A percentile compares a stretch with the other conserved stretches of the same genome.
Conservation (phyloP, 2,329 filamentous ascomycete genomes). For the Dothideomycetes sp. region DNA sequence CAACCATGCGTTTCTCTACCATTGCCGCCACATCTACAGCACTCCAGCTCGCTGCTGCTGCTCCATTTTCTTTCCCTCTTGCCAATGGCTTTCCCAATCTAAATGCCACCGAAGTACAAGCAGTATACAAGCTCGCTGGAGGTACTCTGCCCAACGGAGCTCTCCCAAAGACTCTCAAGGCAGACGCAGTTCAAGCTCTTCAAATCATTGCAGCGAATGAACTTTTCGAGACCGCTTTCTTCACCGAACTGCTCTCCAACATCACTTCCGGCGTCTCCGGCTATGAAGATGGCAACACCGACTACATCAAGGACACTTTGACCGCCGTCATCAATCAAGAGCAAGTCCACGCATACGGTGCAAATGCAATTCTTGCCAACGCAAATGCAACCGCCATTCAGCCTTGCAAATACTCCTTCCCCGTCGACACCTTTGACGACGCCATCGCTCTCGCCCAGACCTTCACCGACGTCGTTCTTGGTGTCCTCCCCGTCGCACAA, state of each 20-base stretch:
- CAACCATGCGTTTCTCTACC: neutral
- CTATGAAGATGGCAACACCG: constrained; percentile 38
- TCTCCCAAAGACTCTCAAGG: constrained; percentile 38
- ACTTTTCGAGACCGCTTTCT: constrained; percentile 59
- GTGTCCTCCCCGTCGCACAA: constrained; percentile 54
- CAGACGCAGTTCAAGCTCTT: constrained; percentile 37
- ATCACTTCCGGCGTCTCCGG: constrained; percentile 46
- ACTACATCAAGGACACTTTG: constrained; percentile 34
- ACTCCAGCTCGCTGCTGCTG: neutral
- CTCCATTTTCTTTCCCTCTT: constrained; percentile 24
- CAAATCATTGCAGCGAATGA: constrained; percentile 58
- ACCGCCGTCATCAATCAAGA: constrained; percentile 52
- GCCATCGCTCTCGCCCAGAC: constrained; percentile 52
- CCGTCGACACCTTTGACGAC: constrained; percentile 42
- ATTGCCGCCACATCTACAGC: neutral
- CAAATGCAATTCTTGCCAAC: constrained; percentile 42
- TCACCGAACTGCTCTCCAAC: constrained; percentile 53
- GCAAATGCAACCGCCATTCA: constrained; percentile 47
- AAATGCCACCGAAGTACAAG: constrained; percentile 30
- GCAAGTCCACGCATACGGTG: constrained; percentile 47
- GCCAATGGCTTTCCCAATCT: constrained; percentile 49
- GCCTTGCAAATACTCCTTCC: constrained; percentile 57
- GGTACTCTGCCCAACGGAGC: constrained; percentile 54
- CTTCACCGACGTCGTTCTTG: constrained; percentile 59
- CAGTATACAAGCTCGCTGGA: constrained; percentile 45